phyloP scores from a whole-genome alignment of 768 basidiomycete genomes.

The Harrya chromipes region DNA sequence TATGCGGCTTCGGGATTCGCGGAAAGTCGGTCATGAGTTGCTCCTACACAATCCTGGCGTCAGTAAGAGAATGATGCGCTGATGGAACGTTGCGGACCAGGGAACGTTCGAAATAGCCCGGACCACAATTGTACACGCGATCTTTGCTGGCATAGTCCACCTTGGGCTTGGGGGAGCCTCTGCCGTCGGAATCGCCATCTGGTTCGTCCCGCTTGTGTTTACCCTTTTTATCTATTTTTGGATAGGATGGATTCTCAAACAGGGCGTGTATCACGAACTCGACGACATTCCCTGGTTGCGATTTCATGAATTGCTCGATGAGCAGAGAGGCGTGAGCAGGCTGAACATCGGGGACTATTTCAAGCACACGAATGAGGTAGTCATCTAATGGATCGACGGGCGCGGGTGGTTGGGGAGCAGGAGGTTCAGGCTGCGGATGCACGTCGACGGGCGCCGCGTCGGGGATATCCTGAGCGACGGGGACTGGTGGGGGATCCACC shows the following conservation, averaged over 20 bases:
- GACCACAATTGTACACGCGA: conserved; percentile 41
- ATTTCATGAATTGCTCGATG: conserved; percentile 41
- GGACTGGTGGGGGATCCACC: background rate
- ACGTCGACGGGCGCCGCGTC: background rate
- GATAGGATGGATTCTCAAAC: conserved; percentile 61
- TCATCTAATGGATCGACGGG: conserved; percentile 23
- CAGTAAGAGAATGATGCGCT: background rate
- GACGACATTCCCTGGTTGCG: conserved; percentile 37
- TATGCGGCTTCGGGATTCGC: conserved; percentile 49
- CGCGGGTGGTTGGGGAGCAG: conserved; percentile 1
- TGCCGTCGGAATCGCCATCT: conserved; percentile 18
- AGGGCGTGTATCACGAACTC: conserved; percentile 57
- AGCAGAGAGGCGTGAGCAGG: conserved; percentile 52
- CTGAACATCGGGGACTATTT: conserved; percentile 69
- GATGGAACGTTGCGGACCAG: conserved; percentile 37
- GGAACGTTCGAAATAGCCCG: conserved; percentile 48
- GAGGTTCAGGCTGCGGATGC: background rate
- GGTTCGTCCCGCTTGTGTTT: conserved; percentile 41
- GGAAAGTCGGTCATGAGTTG: conserved; percentile 59
- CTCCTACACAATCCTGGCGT: conserved; percentile 32
- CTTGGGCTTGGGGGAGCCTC: conserved; percentile 38
- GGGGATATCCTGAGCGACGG: background rate
- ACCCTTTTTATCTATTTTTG: conserved; percentile 47
- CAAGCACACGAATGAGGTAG: conserved; percentile 51
- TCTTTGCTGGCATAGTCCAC: conserved; percentile 54